Evolutionary conservation across 1,139 yeast species (phyloP).

Genomic region (Yamadazyma conglobata): DNA sequence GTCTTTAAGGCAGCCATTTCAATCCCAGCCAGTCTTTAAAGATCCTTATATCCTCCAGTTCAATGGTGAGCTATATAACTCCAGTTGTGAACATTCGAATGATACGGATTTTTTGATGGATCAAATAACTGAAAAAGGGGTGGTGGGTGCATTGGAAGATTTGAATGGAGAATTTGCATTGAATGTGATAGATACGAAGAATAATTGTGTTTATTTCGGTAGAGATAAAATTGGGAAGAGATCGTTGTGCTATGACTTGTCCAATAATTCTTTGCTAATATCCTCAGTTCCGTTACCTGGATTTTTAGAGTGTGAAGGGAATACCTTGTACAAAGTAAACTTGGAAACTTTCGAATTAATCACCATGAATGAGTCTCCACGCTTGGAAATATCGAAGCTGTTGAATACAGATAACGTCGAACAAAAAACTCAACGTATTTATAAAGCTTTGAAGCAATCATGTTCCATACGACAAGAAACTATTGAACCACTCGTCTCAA

Average conservation of each 20-base stretch:
- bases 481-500: conserved; percentile 52
- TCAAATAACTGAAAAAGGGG: conserved; percentile 23
- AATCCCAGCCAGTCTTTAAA: conserved; percentile 56
- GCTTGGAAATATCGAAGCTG: background rate
- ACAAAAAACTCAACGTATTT: conserved; percentile 4
- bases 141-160: conserved; percentile 27
- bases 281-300: conserved; percentile 42
- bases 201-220: conserved; percentile 61
- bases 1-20: conserved; percentile 74
- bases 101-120: conserved; percentile 29
- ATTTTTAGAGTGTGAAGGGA: conserved; percentile 51
- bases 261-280: conserved; percentile 35
- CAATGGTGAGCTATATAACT: conserved; percentile 84
- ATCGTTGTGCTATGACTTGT: conserved; percentile 51
- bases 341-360: conserved; percentile 15
- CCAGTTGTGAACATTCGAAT: conserved; percentile 38
- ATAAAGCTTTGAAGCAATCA: conserved; percentile 9
- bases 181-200: conserved; percentile 40
- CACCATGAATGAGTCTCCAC: background rate
- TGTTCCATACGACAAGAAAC: conserved; percentile 45
- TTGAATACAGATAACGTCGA: conserved; percentile 1
- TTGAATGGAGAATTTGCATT: conserved; percentile 84
- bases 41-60: conserved; percentile 52
- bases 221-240: conserved; percentile 82
- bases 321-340: conserved; percentile 40